Evolutionary conservation across 345 rosid genomes (phyloP).

Genomic region (Mercurialis annua): DNA sequence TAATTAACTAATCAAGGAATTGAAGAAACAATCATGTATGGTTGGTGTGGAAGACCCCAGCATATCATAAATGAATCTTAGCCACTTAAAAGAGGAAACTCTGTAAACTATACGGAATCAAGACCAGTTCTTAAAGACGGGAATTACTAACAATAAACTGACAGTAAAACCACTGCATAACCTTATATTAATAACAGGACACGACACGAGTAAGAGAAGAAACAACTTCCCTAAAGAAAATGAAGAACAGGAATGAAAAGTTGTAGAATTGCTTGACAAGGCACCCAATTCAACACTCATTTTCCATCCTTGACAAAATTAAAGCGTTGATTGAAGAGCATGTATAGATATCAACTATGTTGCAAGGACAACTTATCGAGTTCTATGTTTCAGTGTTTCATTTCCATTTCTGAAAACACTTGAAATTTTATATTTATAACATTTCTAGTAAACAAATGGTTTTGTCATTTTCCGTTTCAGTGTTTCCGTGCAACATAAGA

Average conservation of each 20-base stretch:
- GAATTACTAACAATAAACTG: neutral
- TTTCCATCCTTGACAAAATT: neutral
- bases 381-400: no score
- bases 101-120: neutral
- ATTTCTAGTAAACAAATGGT: no score
- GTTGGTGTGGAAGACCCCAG: neutral
- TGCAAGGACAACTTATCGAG: no score
- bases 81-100: neutral
- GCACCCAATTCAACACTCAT: neutral
- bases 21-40: neutral
- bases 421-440: no score
- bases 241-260: slow-evolving; percentile 2
- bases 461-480: no score
- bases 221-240: neutral
- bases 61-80: neutral
- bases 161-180: neutral
- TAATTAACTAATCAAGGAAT: neutral
- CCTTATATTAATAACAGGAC: neutral
- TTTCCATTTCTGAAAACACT: no score
- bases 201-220: no score
- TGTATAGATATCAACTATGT: no score
- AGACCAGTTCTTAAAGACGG: neutral
- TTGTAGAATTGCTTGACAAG: slow-evolving; percentile 1
- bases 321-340: no score
- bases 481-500: no score